phyloP scores from a whole-genome alignment of 768 basidiomycete species.

The Podaxis rugospora region DNA sequence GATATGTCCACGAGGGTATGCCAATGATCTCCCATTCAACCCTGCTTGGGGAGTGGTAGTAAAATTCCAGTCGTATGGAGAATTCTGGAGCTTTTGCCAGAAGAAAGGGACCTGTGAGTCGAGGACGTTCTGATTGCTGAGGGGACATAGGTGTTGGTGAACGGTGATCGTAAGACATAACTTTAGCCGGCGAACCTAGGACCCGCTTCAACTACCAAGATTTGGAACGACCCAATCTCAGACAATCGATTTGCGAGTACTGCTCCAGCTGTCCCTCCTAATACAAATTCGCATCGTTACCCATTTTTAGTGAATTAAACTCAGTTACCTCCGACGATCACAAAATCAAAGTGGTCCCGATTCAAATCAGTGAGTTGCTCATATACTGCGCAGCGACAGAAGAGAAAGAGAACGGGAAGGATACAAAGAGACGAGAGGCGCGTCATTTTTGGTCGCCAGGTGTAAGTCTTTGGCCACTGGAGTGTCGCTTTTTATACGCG shows the following conservation, averaged over 20 bases:
- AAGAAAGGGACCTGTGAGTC: constrained; percentile 20
- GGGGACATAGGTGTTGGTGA: background rate
- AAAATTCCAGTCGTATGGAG: constrained; percentile 27
- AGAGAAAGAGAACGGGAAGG: background rate
- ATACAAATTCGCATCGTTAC: background rate
- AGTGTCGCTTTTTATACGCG: no score
- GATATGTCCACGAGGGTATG: constrained; percentile 21
- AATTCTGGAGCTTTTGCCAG: constrained; percentile 7
- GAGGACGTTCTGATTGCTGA: constrained; percentile 20
- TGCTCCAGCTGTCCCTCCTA: constrained; percentile 11
- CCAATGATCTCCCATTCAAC: constrained; percentile 16
- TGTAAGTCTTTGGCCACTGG: no score
- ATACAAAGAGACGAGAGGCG: background rate
- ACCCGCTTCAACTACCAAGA: constrained; percentile 14
- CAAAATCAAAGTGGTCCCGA: constrained; percentile 9
- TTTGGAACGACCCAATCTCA: constrained; percentile 2
- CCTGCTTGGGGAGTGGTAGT: constrained; percentile 22
- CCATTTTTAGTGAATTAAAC: background rate
- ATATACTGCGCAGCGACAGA: background rate
- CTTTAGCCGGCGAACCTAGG: background rate
- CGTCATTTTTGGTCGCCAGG: background rate
- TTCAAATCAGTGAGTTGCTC: background rate
- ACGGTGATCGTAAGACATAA: background rate
- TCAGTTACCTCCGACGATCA: constrained; percentile 11
- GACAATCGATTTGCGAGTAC: constrained; percentile 11